Conservation (phyloP, 805 yeast species). For the Debaryomyces tyrocola region DNA sequence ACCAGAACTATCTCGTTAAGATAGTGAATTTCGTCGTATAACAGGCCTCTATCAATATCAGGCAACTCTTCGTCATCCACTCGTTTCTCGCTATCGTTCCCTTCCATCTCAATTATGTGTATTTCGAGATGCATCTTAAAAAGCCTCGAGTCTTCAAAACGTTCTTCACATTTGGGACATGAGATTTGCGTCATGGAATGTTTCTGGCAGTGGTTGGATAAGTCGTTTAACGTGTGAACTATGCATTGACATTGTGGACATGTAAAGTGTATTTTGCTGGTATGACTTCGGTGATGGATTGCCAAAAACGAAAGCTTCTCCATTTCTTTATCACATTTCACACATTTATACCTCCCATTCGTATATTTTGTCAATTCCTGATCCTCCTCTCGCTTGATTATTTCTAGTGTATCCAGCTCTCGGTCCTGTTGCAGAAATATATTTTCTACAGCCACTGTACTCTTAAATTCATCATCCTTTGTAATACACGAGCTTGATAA, state of each 20-base stretch:
- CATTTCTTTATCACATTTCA: slow-evolving; percentile 1
- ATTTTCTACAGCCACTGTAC: too few species aligned
- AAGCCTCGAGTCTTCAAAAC: slow-evolving; percentile 2
- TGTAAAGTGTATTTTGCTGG: neutral
- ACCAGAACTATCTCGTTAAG: neutral
- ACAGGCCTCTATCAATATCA: neutral
- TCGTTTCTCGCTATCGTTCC: neutral
- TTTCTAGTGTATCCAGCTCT: too few species aligned
- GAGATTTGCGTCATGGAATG: neutral
- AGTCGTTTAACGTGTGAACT: neutral
- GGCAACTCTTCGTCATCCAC: neutral
- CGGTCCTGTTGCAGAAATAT: too few species aligned
- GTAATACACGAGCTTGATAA: neutral
- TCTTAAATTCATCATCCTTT: neutral
- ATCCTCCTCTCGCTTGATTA: too few species aligned
- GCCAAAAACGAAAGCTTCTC: slow-evolving; percentile 5
- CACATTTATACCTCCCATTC: neutral
- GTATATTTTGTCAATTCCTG: neutral
- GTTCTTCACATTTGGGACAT: slow-evolving; percentile 6
- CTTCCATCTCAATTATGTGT: slow-evolving; percentile 7
- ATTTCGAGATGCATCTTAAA: slow-evolving; percentile 7
- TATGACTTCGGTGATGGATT: slow-evolving; percentile 7
- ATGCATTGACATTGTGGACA: slow-evolving; percentile 5
- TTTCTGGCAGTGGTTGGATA: slow-evolving; percentile 6
- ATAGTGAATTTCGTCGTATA: neutral